Conservation (phyloP, 495 filamentous ascomycete genomes). For the Neohortaea acidophila region DNA sequence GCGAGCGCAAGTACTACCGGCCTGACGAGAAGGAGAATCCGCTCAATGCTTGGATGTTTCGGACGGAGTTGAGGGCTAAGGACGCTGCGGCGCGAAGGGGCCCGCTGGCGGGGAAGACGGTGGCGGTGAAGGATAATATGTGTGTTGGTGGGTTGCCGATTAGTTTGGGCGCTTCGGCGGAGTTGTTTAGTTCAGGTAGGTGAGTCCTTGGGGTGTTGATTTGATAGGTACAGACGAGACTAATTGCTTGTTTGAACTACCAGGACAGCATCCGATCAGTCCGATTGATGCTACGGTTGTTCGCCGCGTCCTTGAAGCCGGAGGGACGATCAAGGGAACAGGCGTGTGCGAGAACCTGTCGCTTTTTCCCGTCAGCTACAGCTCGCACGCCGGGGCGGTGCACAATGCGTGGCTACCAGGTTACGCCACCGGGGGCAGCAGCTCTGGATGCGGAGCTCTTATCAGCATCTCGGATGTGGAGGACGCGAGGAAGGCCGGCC, state of each 20-base stretch:
- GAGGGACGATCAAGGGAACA: slow-evolving; percentile 25
- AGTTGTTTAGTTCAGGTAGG: no score
- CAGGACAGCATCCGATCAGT: slow-evolving; percentile 11
- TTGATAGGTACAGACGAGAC: no score
- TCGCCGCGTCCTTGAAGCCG: slow-evolving; percentile 31
- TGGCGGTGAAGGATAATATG: slow-evolving; percentile 23
- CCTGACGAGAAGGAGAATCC: slow-evolving; percentile 8
- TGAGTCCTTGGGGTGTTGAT: no score
- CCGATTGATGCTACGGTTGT: slow-evolving; percentile 29
- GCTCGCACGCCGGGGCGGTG: slow-evolving; percentile 28
- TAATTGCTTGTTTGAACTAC: no score
- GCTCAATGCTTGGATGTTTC: slow-evolving; percentile 12
- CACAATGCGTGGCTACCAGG: slow-evolving; percentile 25
- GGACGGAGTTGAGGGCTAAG: slow-evolving; percentile 1
- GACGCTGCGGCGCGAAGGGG: background rate
- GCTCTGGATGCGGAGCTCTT: slow-evolving; percentile 39
- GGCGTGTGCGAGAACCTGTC: slow-evolving; percentile 32
- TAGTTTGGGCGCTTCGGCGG: slow-evolving; percentile 18
- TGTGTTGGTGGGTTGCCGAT: slow-evolving; percentile 20
- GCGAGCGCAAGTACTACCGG: slow-evolving; percentile 5
- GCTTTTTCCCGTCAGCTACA: slow-evolving; percentile 24
- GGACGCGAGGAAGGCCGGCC: slow-evolving; percentile 4
- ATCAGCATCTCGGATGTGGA: slow-evolving; percentile 26
- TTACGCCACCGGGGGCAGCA: slow-evolving; percentile 41
- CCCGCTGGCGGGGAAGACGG: slow-evolving; percentile 15